Percentiles rank a stretch among this genome's conserved stretches.
These are phyloP conservation scores for Crithidia expoeki DNA, from an alignment of 208 protist genomes.

Conservation along the genomic window DNA sequence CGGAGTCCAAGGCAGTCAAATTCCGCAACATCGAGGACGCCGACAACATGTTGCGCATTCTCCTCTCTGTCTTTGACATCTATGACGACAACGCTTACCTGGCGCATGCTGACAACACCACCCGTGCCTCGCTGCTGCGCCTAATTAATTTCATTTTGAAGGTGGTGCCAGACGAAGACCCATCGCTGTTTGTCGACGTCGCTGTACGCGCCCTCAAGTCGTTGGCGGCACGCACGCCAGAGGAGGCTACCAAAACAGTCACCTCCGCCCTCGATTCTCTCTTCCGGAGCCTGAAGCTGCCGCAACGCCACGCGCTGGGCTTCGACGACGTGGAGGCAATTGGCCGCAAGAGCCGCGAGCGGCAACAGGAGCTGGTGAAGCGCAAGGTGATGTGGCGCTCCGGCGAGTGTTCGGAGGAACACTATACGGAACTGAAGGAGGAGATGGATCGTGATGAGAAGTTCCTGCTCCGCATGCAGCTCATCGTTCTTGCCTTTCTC, in stretches of 20 bases:
- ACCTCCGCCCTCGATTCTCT: slow-evolving; percentile 80
- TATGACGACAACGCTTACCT: slow-evolving; percentile 91
- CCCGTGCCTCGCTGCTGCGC: slow-evolving; percentile 67
- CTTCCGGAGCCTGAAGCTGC: slow-evolving; percentile 81
- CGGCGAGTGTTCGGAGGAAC: slow-evolving; percentile 49
- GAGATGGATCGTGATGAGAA: slow-evolving; percentile 90
- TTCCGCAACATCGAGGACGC: slow-evolving; percentile 83
- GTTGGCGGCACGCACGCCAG: slow-evolving; percentile 72
- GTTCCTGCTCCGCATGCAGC: slow-evolving; percentile 91
- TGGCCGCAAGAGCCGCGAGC: slow-evolving; percentile 81
- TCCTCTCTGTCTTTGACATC: slow-evolving; percentile 83
- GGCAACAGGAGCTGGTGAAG: slow-evolving; percentile 77
- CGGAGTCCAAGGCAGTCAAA: slow-evolving; percentile 67
- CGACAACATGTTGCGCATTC: slow-evolving; percentile 83
- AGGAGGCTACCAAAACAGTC: slow-evolving; percentile 83
- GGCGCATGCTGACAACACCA: slow-evolving; percentile 88
- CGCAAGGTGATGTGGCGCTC: slow-evolving; percentile 57
- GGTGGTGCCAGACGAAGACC: slow-evolving; percentile 88
- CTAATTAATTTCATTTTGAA: slow-evolving; percentile 86
- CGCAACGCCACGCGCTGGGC: slow-evolving; percentile 72
- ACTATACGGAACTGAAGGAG: slow-evolving; percentile 71
- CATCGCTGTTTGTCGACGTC: slow-evolving; percentile 85
- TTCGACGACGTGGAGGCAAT: slow-evolving; percentile 91
- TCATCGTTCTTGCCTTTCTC: slow-evolving; percentile 84
- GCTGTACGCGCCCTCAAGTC: slow-evolving; percentile 75